A percentile compares a stretch with the other conserved stretches of the same genome.
Evolutionary conservation across 1,139 yeast species (phyloP).

Genomic region (Hansenula sp.): DNA sequence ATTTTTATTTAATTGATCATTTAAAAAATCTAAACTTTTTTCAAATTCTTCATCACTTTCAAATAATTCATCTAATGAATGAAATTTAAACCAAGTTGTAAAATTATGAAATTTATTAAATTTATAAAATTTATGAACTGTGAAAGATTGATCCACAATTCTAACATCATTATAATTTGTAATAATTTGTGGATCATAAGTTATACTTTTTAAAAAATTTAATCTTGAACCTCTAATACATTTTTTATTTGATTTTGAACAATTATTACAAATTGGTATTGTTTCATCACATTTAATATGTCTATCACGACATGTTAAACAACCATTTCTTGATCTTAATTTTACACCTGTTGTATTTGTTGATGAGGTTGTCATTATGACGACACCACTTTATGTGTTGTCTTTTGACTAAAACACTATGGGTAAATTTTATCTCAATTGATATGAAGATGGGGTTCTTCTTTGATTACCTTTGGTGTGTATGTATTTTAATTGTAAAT

Average conservation of each 20-base stretch:
- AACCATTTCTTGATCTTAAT: slow-evolving; percentile 36
- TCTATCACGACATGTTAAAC: slow-evolving; percentile 41
- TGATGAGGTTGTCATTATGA: too few relatives aligned
- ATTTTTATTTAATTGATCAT: slow-evolving; percentile 3
- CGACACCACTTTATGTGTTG: too few relatives aligned
- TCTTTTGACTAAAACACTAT: too few relatives aligned
- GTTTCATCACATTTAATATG: slow-evolving; percentile 45
- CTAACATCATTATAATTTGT: slow-evolving; percentile 4
- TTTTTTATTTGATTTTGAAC: slow-evolving; percentile 30
- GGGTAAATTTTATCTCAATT: too few relatives aligned
- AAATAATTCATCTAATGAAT: slow-evolving; percentile 12
- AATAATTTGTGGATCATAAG: slow-evolving; percentile 1
- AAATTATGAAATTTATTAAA: slow-evolving; percentile 17
- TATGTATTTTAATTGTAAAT: too few relatives aligned
- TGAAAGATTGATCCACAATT: slow-evolving; percentile 19
- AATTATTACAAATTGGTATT: slow-evolving; percentile 37
- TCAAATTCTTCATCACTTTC: slow-evolving; percentile 17
- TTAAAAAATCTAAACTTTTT: slow-evolving; percentile 5
- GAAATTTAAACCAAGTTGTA: slow-evolving; percentile 12
- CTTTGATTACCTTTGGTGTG: too few relatives aligned
- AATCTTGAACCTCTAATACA: slow-evolving; percentile 23
- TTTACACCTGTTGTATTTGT: neutral
- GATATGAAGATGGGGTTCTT: too few relatives aligned
- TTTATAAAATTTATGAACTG: slow-evolving; percentile 13
- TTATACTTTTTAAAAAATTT: slow-evolving; percentile 12